Evolutionary conservation across 1,139 yeast species (phyloP).

Genomic region (Candida smagusa): DNA sequence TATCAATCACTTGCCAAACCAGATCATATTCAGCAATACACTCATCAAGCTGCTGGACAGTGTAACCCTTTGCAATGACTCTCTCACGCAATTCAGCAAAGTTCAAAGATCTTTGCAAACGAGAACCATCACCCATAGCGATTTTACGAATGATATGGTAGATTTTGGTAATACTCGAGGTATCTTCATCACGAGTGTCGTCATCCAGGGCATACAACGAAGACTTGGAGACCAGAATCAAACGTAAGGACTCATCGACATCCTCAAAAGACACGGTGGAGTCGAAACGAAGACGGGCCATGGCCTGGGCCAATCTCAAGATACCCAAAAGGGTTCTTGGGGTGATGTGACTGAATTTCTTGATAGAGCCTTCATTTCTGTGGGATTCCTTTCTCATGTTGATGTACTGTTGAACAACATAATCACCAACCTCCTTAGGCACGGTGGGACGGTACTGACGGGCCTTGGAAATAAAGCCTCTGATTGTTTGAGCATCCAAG

Average conservation of each 20-base stretch:
- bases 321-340: conserved; percentile 94
- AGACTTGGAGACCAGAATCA: conserved; percentile 81
- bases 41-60: conserved; percentile 70
- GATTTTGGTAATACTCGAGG: conserved; percentile 52
- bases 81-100: conserved; percentile 60
- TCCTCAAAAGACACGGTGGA: conserved; percentile 70
- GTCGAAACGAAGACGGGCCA: conserved; percentile 84
- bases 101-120: conserved; percentile 42
- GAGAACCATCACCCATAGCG: conserved; percentile 47
- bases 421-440: conserved; percentile 83
- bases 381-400: conserved; percentile 91
- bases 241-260: conserved; percentile 92
- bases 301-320: conserved; percentile 89
- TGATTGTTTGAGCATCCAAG: conserved; percentile 71
- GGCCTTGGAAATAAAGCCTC: conserved; percentile 88
- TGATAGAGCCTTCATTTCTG: conserved; percentile 69
- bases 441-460: conserved; percentile 83
- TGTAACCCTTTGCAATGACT: conserved; percentile 81
- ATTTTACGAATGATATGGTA: conserved; percentile 56
- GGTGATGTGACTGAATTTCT: conserved; percentile 86
- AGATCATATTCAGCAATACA: conserved; percentile 74
- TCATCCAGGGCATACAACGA: conserved; percentile 59
- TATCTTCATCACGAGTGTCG: conserved; percentile 46
- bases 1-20: conserved; percentile 73
- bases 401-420: conserved; percentile 83